A percentile compares a stretch with the other conserved stretches of the same genome.
Evolutionary conservation across 257 asterid species (phyloP).

Genomic region (Nicotiana knightiana): DNA sequence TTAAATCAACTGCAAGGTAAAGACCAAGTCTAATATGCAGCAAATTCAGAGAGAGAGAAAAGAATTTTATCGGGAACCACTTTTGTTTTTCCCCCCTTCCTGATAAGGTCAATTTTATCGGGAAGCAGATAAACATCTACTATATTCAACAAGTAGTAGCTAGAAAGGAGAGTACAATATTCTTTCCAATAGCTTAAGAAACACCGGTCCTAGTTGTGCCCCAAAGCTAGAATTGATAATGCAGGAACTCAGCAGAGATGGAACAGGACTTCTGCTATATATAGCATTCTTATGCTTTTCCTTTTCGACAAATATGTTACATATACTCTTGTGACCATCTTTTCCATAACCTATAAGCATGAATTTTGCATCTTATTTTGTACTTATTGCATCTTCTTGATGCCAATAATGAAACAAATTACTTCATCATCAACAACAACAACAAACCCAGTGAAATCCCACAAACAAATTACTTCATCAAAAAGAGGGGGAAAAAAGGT

Average conservation of each 20-base stretch:
- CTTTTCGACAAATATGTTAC: background rate
- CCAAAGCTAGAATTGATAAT: background rate
- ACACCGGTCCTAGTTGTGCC: background rate
- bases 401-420: no score
- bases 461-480: no score
- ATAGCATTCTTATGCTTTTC: background rate
- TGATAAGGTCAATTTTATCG: background rate
- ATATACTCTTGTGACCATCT: background rate
- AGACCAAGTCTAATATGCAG: background rate
- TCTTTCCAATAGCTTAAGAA: background rate
- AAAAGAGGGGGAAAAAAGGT: background rate
- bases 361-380: no score
- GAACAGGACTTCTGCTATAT: background rate
- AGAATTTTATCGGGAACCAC: background rate
- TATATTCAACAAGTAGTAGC: background rate
- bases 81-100: no score
- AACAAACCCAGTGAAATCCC: no score
- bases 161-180: background rate
- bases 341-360: background rate
- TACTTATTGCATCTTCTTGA: no score
- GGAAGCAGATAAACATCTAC: background rate
- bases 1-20: background rate
- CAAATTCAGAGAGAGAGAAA: background rate
- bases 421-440: no score
- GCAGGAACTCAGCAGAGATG: background rate